phyloP scores from a whole-genome alignment of 805 yeast species.

The Barnettozyma californica region DNA sequence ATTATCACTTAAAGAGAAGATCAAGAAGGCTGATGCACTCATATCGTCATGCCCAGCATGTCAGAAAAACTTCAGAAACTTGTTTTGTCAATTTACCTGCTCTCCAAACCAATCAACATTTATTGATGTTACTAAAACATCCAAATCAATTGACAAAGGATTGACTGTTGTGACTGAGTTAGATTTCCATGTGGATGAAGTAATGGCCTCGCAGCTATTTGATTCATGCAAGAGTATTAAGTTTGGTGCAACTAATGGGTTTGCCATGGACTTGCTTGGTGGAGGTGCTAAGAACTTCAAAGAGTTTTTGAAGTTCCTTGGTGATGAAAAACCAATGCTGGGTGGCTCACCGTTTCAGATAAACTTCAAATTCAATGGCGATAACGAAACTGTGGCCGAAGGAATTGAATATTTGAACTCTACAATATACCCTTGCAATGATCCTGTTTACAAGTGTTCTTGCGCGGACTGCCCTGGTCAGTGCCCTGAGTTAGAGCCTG shows the following conservation, averaged over 20 bases:
- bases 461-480: slow-evolving; percentile 84
- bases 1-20: slow-evolving; percentile 45
- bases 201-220: slow-evolving; percentile 59
- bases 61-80: slow-evolving; percentile 70
- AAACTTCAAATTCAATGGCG: slow-evolving; percentile 54
- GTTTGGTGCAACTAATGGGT: slow-evolving; percentile 92
- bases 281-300: slow-evolving; percentile 85
- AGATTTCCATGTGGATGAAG: slow-evolving; percentile 52
- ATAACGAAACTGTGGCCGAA: slow-evolving; percentile 19
- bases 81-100: slow-evolving; percentile 87
- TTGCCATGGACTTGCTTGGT: slow-evolving; percentile 93
- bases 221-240: slow-evolving; percentile 87
- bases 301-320: slow-evolving; percentile 79
- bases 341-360: slow-evolving; percentile 98
- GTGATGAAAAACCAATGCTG: slow-evolving; percentile 87
- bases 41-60: slow-evolving; percentile 95
- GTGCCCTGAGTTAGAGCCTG: slow-evolving; percentile 63
- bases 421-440: slow-evolving; percentile 45
- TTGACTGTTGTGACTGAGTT: slow-evolving; percentile 65
- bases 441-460: slow-evolving; percentile 64
- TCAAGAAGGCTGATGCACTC: slow-evolving; percentile 71
- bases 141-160: slow-evolving; percentile 43
- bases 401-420: slow-evolving; percentile 18
- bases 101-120: slow-evolving; percentile 77
- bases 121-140: slow-evolving; percentile 54